Conservation (phyloP, 116 monocot species). For the Phalaenopsis hybrid region DNA sequence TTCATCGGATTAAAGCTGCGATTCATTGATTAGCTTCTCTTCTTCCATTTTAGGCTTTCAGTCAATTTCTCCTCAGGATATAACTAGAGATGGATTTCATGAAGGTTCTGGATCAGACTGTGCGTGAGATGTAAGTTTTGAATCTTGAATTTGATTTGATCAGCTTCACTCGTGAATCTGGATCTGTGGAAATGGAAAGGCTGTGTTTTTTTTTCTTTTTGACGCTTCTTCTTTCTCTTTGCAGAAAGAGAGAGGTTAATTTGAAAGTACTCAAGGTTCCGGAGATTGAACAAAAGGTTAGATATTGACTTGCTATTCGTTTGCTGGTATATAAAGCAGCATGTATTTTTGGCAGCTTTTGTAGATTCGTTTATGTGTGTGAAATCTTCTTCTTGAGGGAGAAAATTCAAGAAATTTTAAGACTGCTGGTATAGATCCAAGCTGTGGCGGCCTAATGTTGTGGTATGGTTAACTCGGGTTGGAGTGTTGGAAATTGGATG, state of each 20-base stretch:
- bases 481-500: too few species aligned
- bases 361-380: too few species aligned
- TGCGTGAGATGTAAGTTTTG: constrained; percentile 35
- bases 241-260: constrained; percentile 47
- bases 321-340: too few species aligned
- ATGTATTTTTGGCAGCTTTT: too few species aligned
- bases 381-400: too few species aligned
- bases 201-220: background rate
- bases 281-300: constrained; percentile 42
- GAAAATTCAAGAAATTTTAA: too few species aligned
- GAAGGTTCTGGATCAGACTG: constrained; percentile 42
- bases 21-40: background rate
- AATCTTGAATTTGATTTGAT: background rate
- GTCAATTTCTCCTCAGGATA: background rate
- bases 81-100: constrained; percentile 37
- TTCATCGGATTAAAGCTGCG: background rate
- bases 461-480: too few species aligned
- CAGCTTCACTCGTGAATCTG: background rate
- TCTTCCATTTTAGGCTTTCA: background rate
- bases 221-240: background rate
- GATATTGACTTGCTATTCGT: background rate
- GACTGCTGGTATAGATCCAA: too few species aligned
- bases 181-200: background rate
- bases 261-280: constrained; percentile 42
- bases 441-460: too few species aligned